phyloP scores from a whole-genome alignment of 2,329 filamentous ascomycete species.

The Colletotrichum tabaci region DNA sequence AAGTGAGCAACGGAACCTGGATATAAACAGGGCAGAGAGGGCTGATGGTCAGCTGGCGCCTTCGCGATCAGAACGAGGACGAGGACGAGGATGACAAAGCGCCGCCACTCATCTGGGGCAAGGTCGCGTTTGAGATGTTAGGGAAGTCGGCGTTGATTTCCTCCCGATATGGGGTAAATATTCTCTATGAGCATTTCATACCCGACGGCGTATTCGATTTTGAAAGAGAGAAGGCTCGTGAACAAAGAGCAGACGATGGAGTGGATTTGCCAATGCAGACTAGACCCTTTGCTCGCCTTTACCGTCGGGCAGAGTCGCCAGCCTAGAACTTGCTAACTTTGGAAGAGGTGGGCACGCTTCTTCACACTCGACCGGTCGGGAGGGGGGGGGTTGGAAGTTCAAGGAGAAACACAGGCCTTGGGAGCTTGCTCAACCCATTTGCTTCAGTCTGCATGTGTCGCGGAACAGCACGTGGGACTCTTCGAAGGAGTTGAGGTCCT shows the following conservation, averaged over 20 bases:
- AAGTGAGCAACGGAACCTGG: background rate
- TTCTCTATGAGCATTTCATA: background rate
- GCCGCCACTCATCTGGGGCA: background rate
- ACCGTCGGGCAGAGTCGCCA: background rate
- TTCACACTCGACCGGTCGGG: too few relatives aligned
- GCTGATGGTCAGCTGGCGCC: background rate
- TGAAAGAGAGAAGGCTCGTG: slow-evolving; percentile 9
- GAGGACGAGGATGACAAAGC: background rate
- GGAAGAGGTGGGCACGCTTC: too few relatives aligned
- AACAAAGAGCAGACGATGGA: background rate
- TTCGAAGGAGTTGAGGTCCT: slow-evolving; percentile 27
- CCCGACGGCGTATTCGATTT: slow-evolving; percentile 13
- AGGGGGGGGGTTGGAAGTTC: too few relatives aligned
- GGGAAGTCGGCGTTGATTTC: background rate
- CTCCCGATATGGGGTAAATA: background rate
- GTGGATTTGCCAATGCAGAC: background rate
- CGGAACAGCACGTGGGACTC: slow-evolving; percentile 39
- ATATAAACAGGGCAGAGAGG: background rate
- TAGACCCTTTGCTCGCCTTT: slow-evolving; percentile 1
- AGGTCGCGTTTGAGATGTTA: background rate
- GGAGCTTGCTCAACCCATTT: too few relatives aligned
- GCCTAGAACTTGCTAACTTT: background rate
- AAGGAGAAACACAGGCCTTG: too few relatives aligned
- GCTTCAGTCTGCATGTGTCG: slow-evolving; percentile 7
- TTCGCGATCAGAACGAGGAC: background rate